Base-by-base conservation (phyloP, 2,329 filamentous ascomycete genomes). In the Neospermospora avenae region DNA sequence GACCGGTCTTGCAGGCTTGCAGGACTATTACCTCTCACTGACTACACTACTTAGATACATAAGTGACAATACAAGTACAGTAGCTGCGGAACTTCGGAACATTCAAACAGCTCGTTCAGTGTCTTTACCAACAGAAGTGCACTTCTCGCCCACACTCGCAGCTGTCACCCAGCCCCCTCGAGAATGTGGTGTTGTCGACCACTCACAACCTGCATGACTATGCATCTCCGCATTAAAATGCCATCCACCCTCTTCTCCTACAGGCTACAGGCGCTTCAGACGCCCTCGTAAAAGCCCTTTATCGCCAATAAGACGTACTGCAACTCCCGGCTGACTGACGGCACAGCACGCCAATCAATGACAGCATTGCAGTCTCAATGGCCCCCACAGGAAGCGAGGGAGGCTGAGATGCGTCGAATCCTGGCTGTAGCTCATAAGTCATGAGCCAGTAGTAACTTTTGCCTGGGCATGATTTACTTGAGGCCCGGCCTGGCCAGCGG, bases 341-440 rank as follows among this genome's bases (percentile, higher is more conserved):
- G 28, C 45, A 35, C 42, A 25, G 54, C 54, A 35, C 54, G 46
- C 54, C 42, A 46, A 48, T 48, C 18, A 35, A n/a, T 20, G 7
- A 8, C n/a, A 20, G 22, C 39, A 18, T 39, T 16, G 31, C 31
- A 14, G n/a, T 37, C 42, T 8, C 20, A n/a, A 55, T 20, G n/a
- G 42, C 54, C 42, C 42, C 54, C 28, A 24, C 37, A 56, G 1
- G 14, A 25, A 31, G 13, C 28, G 28, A 39, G 18, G 24, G 54
- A 56, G 54, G 54, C 42, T 56, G 54, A 56, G 28, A 46, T 48
- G 18, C 31, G n/a, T 35, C 31, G 42, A 25, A 46, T 46, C 54
- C 42, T 14, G 39, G 54, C 42, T 56, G 28, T 31, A 31, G 5
- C 5, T 20, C 18, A 11, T n/a, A 8, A 51, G 20, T 34, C 28